Evolutionary conservation across 176 grass and related monocot species (phyloP).

Genomic region (Phoenix roebelenii): DNA sequence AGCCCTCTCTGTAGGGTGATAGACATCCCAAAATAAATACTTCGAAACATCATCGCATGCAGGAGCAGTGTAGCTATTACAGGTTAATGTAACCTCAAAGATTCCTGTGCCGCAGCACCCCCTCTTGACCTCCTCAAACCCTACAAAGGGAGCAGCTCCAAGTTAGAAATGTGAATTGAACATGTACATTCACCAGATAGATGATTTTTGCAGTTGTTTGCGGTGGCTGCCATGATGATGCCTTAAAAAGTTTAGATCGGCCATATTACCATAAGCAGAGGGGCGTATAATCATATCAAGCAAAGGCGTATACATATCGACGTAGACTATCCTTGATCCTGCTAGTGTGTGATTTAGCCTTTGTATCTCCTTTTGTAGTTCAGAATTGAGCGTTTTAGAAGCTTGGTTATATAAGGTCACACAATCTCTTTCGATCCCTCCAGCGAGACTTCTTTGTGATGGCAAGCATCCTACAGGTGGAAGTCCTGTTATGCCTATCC

Average conservation of each 20-base stretch:
- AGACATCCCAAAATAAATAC: slow-evolving; percentile 78
- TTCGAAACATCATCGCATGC: slow-evolving; percentile 41
- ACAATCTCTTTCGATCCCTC: slow-evolving; percentile 53
- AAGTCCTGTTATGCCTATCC: slow-evolving; percentile 31
- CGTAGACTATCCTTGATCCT: slow-evolving; percentile 39
- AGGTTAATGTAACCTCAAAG: slow-evolving; percentile 59
- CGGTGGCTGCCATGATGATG: neutral
- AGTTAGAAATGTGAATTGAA: neutral
- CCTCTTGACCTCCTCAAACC: slow-evolving; percentile 48
- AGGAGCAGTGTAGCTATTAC: slow-evolving; percentile 46
- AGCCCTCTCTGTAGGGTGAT: slow-evolving; percentile 68
- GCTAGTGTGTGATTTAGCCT: slow-evolving; percentile 50
- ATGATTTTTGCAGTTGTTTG: neutral
- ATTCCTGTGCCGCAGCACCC: slow-evolving; percentile 78
- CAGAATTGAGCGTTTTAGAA: slow-evolving; percentile 42
- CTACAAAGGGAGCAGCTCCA: slow-evolving; percentile 14
- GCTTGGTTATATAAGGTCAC: slow-evolving; percentile 70
- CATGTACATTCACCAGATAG: too few relatives aligned
- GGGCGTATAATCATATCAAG: slow-evolving; percentile 65
- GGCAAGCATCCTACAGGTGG: slow-evolving; percentile 79
- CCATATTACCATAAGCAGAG: slow-evolving; percentile 37
- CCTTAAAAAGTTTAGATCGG: neutral
- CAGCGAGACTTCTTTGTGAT: slow-evolving; percentile 69
- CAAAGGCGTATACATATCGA: slow-evolving; percentile 57
- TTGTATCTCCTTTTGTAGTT: slow-evolving; percentile 46